A percentile compares a stretch with the other conserved stretches of the same genome.
phyloP scores from a whole-genome alignment of 352 stramenopile genomes.

The Phytophthora litchii region DNA sequence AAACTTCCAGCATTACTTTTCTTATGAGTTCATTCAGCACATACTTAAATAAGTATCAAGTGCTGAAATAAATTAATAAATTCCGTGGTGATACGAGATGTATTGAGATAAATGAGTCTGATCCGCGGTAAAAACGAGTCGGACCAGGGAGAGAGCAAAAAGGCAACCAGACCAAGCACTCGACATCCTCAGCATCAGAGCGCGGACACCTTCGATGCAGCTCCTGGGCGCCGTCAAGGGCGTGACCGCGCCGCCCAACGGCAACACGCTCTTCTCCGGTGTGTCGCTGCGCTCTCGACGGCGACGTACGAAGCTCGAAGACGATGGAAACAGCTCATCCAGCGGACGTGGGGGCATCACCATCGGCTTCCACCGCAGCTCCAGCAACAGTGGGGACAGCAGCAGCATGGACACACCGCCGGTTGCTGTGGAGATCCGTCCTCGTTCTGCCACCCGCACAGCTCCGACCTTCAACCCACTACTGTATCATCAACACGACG shows the following conservation, averaged over 20 bases:
- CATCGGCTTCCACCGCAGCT: slow-evolving; percentile 25
- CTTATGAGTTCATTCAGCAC: no score
- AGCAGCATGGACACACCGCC: slow-evolving; percentile 27
- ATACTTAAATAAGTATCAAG: no score
- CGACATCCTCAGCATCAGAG: background rate
- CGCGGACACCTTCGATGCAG: slow-evolving; percentile 24
- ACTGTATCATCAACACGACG: slow-evolving; percentile 18
- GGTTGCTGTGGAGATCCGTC: slow-evolving; percentile 7
- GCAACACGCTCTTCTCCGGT: slow-evolving; percentile 39
- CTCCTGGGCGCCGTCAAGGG: slow-evolving; percentile 43
- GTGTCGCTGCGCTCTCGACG: slow-evolving; percentile 36
- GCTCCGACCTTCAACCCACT: background rate
- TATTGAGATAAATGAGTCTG: background rate
- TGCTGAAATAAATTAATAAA: no score
- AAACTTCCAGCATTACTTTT: no score
- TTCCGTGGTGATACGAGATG: no score
- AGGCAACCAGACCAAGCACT: slow-evolving; percentile 1
- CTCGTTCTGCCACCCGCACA: slow-evolving; percentile 16
- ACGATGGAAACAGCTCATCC: slow-evolving; percentile 2
- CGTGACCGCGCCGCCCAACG: slow-evolving; percentile 29
- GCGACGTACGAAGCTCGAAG: slow-evolving; percentile 13
- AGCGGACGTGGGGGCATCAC: slow-evolving; percentile 8
- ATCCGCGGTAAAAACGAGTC: slow-evolving; percentile 17
- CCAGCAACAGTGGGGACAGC: slow-evolving; percentile 29
- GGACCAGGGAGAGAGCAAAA: slow-evolving; percentile 14